Base-by-base conservation (phyloP, 1,284 basidiomycete species). In the Naganishia sp. region DNA sequence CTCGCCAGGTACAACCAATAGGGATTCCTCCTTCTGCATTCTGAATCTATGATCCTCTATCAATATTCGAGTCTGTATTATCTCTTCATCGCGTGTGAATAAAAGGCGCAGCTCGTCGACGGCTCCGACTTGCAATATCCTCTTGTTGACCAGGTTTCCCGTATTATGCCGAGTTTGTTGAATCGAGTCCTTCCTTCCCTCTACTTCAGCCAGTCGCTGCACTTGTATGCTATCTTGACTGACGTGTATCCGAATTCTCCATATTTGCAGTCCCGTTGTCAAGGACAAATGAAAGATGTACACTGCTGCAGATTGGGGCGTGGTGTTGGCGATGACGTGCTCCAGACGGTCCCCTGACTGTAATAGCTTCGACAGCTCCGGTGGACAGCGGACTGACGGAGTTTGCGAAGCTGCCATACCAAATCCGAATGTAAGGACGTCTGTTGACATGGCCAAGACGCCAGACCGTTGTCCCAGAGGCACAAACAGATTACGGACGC, bases 21-120 rank as follows among this genome's bases (percentile, higher is more conserved):
- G 41, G 3, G 35, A 25, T 2, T 4, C 17, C 3, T 10, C 3
- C 41, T 42, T 15, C 5, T 25, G 23, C 11, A 42, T 6, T 21
- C 3, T 42, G 47, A 61, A 61, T 35, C n/a, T 17, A 18, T 50
- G 35, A 35, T 51, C 21, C 15, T 61, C 35, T 25, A 51, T 39
- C 7, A 32, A 61, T 10, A 61, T 21, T 13, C 41, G n/a, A 41
- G 23, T 41, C 5, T 13, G 23, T 11, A 46, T 39, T 49, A 61
- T 21, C 45, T 25, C 32, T 13, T 35, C 35, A 2, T 23, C 21
- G 11, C 32, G 7, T 25, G 39, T 15, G 39, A 39, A 61, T 25
- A 47, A 11, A 18, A 61, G 35, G 21, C 15, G 18, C 9, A 61
- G 23, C 15, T 25, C 47, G 17, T 47, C 23, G 21, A 17, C 2